These are phyloP conservation scores for Pouteria glomerata DNA, from an alignment of 148 eudicot genomes.

Conservation along the genomic window DNA sequence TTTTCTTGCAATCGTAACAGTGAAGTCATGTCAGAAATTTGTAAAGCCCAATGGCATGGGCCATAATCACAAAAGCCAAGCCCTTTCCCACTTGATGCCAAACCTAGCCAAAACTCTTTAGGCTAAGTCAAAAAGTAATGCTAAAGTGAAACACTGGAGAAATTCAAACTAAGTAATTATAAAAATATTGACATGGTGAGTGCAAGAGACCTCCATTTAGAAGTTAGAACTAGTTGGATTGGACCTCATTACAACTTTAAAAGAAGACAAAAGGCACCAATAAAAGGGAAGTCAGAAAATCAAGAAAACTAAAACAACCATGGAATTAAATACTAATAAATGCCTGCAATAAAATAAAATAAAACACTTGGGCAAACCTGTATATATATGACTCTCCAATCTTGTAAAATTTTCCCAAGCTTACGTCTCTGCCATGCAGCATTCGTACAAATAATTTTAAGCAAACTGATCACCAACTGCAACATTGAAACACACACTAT, in stretches of 20 bases:
- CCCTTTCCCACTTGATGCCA: neutral
- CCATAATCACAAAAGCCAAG: neutral
- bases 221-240: no score
- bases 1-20: no score
- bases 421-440: conserved; percentile 99
- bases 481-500: conserved; percentile 20
- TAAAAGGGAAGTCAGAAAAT: no score
- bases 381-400: conserved; percentile 80
- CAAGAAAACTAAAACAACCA: no score
- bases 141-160: neutral
- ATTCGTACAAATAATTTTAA: conserved; percentile 81
- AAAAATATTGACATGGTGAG: neutral
- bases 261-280: no score
- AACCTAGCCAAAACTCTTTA: neutral
- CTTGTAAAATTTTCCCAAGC: conserved; percentile 94
- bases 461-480: conserved; percentile 77
- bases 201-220: neutral
- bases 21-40: neutral
- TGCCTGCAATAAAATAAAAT: no score
- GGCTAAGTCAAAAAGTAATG: neutral
- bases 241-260: no score
- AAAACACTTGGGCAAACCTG: conserved; percentile 49
- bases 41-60: neutral
- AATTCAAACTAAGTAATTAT: neutral
- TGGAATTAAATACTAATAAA: no score